Evolutionary conservation across 805 yeast species (phyloP).

Genomic region (Schwanniomyces polymorphus): DNA sequence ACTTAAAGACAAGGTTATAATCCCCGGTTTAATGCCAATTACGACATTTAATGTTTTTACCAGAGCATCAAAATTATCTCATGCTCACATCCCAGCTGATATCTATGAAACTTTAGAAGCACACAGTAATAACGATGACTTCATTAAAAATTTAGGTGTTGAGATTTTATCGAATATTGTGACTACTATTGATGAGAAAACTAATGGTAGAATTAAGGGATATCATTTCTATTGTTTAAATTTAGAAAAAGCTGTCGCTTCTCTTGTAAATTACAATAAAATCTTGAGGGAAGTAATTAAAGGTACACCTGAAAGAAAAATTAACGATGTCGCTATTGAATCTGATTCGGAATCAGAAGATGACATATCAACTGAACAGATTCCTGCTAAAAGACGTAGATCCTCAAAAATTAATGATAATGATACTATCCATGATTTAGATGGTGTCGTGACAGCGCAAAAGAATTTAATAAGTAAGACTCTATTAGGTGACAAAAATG

Average conservation of each 20-base stretch:
- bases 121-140: conserved; percentile 65
- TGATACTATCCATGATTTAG: conserved; percentile 18
- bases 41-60: conserved; percentile 80
- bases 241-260: conserved; percentile 88
- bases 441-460: conserved; percentile 12
- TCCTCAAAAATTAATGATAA: conserved; percentile 43
- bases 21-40: conserved; percentile 92
- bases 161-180: conserved; percentile 66
- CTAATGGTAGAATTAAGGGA: conserved; percentile 66
- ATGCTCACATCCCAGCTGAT: conserved; percentile 72
- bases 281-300: conserved; percentile 46
- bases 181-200: conserved; percentile 50
- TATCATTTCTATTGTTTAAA: conserved; percentile 93
- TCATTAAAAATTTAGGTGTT: conserved; percentile 82
- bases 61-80: conserved; percentile 86
- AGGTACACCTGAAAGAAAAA: conserved; percentile 17
- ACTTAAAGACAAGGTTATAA: conserved; percentile 52
- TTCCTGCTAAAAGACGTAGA: conserved; percentile 25
- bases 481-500: conserved; percentile 42
- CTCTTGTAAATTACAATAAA: conserved; percentile 65
- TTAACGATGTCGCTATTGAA: conserved; percentile 34
- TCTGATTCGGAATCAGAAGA: conserved; percentile 39
- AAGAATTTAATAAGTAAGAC: conserved; percentile 24
- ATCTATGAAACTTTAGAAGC: conserved; percentile 57
- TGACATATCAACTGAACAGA: conserved; percentile 17